These are phyloP conservation scores for Tuber calosporum DNA, from an alignment of 495 filamentous ascomycete species.

Conservation along the genomic window DNA sequence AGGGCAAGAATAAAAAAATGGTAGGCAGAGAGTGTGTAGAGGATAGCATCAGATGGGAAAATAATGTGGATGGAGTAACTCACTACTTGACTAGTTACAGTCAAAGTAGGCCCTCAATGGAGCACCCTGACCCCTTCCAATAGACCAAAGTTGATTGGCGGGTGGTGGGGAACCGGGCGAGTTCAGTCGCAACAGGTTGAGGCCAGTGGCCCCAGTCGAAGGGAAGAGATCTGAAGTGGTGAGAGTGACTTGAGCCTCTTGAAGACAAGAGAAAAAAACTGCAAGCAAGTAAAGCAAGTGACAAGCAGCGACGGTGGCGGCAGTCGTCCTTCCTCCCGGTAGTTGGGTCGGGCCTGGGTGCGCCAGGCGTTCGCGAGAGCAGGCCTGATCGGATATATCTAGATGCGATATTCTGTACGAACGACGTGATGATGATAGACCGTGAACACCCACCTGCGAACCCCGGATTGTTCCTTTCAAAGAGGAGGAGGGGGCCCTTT, in stretches of 20 bases:
- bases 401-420: constrained; percentile 36
- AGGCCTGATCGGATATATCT: constrained; percentile 34
- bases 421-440: constrained; percentile 35
- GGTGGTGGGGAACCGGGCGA: constrained; percentile 7
- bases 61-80: not conserved
- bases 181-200: constrained; percentile 35
- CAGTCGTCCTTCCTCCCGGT: constrained; percentile 31
- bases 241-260: constrained; percentile 34
- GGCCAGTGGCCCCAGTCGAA: constrained; percentile 36
- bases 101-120: not conserved
- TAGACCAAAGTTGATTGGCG: not conserved
- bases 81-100: not conserved
- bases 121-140: not conserved
- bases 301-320: constrained; percentile 9
- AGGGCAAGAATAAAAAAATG: not conserved
- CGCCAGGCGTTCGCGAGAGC: constrained; percentile 31
- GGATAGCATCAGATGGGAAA: not conserved
- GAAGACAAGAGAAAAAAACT: constrained; percentile 11
- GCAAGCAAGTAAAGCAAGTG: not conserved
- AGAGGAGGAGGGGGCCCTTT: constrained; percentile 25
- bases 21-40: not conserved
- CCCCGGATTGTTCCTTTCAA: constrained; percentile 22
- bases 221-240: constrained; percentile 32
- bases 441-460: constrained; percentile 34
- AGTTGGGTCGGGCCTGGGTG: constrained; percentile 36